These are phyloP conservation scores for Phytopythium litorale DNA, from an alignment of 352 stramenopile genomes.

Conservation along the genomic window DNA sequence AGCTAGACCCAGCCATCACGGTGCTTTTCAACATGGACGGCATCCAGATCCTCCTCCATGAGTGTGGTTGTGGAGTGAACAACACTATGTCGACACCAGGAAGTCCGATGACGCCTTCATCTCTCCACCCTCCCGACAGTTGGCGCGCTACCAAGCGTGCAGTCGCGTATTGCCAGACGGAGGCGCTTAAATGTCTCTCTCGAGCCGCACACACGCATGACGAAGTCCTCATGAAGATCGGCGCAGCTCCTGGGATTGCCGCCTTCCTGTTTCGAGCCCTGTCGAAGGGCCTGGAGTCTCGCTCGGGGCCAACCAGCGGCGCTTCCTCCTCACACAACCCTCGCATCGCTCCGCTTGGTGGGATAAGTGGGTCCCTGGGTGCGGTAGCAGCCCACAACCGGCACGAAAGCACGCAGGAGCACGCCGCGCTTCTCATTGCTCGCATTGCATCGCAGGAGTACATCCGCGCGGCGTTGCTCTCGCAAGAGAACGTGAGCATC, in stretches of 20 bases:
- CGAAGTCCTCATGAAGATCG: constrained; percentile 68
- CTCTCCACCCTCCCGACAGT: constrained; percentile 9
- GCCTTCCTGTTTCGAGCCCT: constrained; percentile 44
- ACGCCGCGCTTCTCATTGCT: constrained; percentile 60
- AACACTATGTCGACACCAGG: background rate
- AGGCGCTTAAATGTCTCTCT: constrained; percentile 68
- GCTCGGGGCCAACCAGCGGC: background rate
- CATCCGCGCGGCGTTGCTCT: constrained; percentile 44
- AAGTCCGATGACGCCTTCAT: background rate
- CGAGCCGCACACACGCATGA: constrained; percentile 47
- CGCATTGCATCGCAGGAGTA: constrained; percentile 48
- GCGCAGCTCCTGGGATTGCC: constrained; percentile 34
- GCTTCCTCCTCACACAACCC: background rate
- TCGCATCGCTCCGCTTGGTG: background rate
- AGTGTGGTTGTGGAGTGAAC: constrained; percentile 25
- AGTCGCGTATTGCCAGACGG: constrained; percentile 28
- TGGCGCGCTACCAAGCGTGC: constrained; percentile 12
- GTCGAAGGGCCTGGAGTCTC: constrained; percentile 4
- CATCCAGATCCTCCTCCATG: constrained; percentile 45
- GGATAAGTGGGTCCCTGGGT: background rate
- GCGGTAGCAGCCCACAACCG: constrained; percentile 1
- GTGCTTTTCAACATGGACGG: constrained; percentile 64
- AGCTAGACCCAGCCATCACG: constrained; percentile 52
- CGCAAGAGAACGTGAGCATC: constrained; percentile 46
- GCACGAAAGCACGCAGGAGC: constrained; percentile 31